phyloP scores from a whole-genome alignment of 176 grass and related monocot species.

The Pontederia crassipes region DNA sequence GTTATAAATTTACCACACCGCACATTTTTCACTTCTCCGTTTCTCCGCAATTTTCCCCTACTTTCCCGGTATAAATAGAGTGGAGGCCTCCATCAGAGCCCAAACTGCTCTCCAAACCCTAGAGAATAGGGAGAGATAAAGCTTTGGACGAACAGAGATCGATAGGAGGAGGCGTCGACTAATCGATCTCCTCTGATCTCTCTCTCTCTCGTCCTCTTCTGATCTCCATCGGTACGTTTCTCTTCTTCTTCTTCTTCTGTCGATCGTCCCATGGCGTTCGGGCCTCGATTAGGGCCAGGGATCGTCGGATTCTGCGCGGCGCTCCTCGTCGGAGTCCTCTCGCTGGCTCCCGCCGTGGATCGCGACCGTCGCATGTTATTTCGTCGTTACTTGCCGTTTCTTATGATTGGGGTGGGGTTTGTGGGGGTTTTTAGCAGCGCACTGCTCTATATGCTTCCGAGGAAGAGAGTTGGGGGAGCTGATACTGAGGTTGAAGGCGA shows the following conservation, averaged over 20 bases:
- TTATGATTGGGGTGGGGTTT: constrained; percentile 33
- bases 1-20: too few species aligned
- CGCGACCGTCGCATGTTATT: constrained; percentile 9
- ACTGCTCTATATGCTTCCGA: constrained; percentile 56
- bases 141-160: too few species aligned
- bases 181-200: constrained; percentile 2
- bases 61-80: too few species aligned
- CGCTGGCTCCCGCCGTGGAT: not conserved
- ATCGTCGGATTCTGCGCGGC: too few species aligned
- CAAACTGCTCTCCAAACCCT: not conserved
- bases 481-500: constrained; percentile 18
- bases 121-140: not conserved
- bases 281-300: not conserved
- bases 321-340: too few species aligned
- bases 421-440: constrained; percentile 42
- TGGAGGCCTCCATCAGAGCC: not conserved
- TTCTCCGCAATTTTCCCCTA: too few species aligned
- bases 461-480: constrained; percentile 34
- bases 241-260: not conserved
- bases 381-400: not conserved
- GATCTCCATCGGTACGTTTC: constrained; percentile 17
- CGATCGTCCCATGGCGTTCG: not conserved
- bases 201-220: constrained; percentile 6
- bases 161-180: too few species aligned
- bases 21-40: too few species aligned